Percentiles rank a stretch among this genome's conserved stretches.
Conservation (phyloP, 306 rosid species). For the Citrullus amarus region DNA sequence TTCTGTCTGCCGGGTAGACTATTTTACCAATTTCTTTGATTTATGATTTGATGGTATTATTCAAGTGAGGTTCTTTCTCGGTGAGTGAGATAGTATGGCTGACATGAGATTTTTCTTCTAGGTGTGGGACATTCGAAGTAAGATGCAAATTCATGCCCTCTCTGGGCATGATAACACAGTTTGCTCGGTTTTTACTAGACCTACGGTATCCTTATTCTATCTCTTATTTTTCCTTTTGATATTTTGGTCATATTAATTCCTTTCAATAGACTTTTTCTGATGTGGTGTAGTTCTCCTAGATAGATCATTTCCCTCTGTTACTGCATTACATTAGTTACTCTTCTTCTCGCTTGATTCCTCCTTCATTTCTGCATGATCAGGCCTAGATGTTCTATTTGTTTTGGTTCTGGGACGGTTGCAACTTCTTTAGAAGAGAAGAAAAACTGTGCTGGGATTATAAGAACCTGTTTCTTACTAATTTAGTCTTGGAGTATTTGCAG, state of each 20-base stretch:
- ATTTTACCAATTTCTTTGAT: conserved; percentile 8
- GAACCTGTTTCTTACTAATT: background rate
- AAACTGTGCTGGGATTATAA: background rate
- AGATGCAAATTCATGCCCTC: conserved; percentile 78
- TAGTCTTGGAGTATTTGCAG: conserved; percentile 26
- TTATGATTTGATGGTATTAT: background rate
- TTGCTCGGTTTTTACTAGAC: conserved; percentile 91
- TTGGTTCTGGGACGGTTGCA: background rate
- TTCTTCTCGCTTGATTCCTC: background rate
- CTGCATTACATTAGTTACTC: background rate
- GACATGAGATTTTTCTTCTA: conserved; percentile 20
- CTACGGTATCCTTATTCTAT: conserved; percentile 39
- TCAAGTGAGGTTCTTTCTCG: background rate
- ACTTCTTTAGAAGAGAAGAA: background rate
- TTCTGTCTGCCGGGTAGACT: conserved; percentile 95
- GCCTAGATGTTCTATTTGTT: background rate
- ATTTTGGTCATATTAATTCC: background rate
- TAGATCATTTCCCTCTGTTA: background rate
- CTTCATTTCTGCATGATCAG: background rate
- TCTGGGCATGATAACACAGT: conserved; percentile 96
- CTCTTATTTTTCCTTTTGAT: background rate
- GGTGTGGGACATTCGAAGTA: conserved; percentile 99
- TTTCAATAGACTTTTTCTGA: background rate
- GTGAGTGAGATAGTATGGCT: background rate
- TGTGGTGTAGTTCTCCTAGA: background rate